phyloP scores from a whole-genome alignment of 352 stramenopile species.

The Globisporangium alternatum region DNA sequence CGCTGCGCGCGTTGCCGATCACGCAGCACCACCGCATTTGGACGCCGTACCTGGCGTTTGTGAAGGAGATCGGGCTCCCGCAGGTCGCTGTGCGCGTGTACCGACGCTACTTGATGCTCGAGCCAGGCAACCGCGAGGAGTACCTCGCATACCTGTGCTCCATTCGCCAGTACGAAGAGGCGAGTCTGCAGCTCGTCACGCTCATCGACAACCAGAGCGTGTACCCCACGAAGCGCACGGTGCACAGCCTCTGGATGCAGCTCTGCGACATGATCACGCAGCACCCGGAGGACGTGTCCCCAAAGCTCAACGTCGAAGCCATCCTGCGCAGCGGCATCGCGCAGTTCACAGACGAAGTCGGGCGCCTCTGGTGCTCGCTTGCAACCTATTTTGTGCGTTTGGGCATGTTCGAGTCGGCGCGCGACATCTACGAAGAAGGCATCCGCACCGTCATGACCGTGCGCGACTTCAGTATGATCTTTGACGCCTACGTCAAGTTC shows the following conservation, averaged over 20 bases:
- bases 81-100: slow-evolving; percentile 87
- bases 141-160: slow-evolving; percentile 79
- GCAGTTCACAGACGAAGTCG: slow-evolving; percentile 95
- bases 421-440: slow-evolving; percentile 95
- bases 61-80: slow-evolving; percentile 71
- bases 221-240: slow-evolving; percentile 49
- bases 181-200: slow-evolving; percentile 77
- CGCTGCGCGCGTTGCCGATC: slow-evolving; percentile 94
- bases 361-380: slow-evolving; percentile 96
- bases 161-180: slow-evolving; percentile 75
- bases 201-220: slow-evolving; percentile 71
- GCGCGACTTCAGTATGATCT: slow-evolving; percentile 98
- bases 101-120: slow-evolving; percentile 83
- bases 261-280: slow-evolving; percentile 95
- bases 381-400: slow-evolving; percentile 97
- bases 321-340: slow-evolving; percentile 94
- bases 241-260: slow-evolving; percentile 96
- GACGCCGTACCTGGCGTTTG: slow-evolving; percentile 90
- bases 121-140: slow-evolving; percentile 65
- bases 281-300: slow-evolving; percentile 89
- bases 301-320: slow-evolving; percentile 92
- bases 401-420: slow-evolving; percentile 95
- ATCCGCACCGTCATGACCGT: slow-evolving; percentile 70
- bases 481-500: slow-evolving; percentile 98
- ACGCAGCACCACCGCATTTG: slow-evolving; percentile 98